Base-by-base conservation (phyloP, 108 stramenopile species). In the Skeletonema costatum region DNA sequence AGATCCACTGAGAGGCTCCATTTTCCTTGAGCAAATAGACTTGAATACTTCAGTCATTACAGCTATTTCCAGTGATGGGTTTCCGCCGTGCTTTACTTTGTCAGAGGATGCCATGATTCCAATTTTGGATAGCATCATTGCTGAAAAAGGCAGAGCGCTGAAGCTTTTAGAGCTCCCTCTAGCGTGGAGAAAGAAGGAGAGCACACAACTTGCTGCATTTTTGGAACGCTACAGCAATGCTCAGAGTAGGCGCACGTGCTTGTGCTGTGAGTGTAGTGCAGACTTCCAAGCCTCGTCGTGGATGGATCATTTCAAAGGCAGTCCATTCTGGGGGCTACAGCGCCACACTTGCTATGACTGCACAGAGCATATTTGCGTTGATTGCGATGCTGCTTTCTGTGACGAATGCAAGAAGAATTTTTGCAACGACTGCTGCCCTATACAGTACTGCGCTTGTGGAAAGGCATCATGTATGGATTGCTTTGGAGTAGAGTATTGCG, bases 41-140 rank as follows among this genome's bases (percentile, higher is more conserved):
- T 6, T 53, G 51, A 53, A 4, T 5, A 53, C 51, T 19, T 21
- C 51, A 6, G 16, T 8, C 0, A 6, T 8, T 16, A 21, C 21
- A 53, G 1, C 51, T 53, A 53, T 53, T 19, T 25, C 16, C 21
- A 53, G 8, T 25, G 21, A 21, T 21, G 51, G 5, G 4, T 21
- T 4, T 5, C 21, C 51, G 13, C 16, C 42, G 14, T 3, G 0
- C 51, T 53, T 4, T n/a, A 8, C 4, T 9, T 53, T 53, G 51
- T 70, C 39, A 7, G 38, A 41, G n/a, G 60, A 39, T 10, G 59
- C n/a, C 16, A 41, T 76, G 11, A 11, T 76, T 41, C 76, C 76
- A 33, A 61, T 76, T 7, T 59, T 76, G 16, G 60, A 71, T 16
- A 71, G 70, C 60, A 71, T 76, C 46, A 70, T 76, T 51, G 60